Base-by-base conservation (phyloP, 2,329 filamentous ascomycete species). In the Trichophyton rubrum region DNA sequence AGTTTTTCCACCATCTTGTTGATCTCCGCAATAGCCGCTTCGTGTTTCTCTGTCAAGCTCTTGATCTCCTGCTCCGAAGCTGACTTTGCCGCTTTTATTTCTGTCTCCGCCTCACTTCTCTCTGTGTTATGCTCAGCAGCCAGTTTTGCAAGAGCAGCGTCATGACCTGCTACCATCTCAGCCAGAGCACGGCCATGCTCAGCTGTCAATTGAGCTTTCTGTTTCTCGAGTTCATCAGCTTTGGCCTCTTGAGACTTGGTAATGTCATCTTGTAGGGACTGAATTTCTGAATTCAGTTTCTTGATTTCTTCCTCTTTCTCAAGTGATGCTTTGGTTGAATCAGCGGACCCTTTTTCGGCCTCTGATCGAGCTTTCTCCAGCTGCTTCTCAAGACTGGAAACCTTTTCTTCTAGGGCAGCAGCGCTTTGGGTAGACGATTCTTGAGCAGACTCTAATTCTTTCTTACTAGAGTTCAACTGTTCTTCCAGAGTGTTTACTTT, bases 401-500 rank as follows among this genome's bases (percentile, higher is more conserved):
- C 66, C 62, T 74, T 72, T 56, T 70, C 70, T 59, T 74, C 68
- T 7, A 76, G 67, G 13, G 63, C 62, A 1, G 68, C 62, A 15
- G 69, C 60, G 13, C 67, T 68, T 51, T 69, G 62, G 11, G 70
- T 66, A 1, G 70, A 66, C 45, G 67, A 65, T 22, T 75, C 70
- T 53, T 72, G 69, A 20, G 71, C 71, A 27, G 71, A 65, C 47
- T 71, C 71, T 17, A 75, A 65, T 22, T 73, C 71, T 60, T 74
- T 65, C 27, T 73, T 71, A 60, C 75, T 77, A 24, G 68, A 62
- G 30, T 70, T 63, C 22, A 72, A 69, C 61, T 77, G 75, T 20
- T 67, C 67, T 56, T 75, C 70, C 22, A 75, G 68, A 38, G 70
- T 73, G 24, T 74, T 71, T 38, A 74, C 70, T 2, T 74, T 72